phyloP scores from a whole-genome alignment of 1,139 yeast species.

The Nakaseomyces delphensis region DNA sequence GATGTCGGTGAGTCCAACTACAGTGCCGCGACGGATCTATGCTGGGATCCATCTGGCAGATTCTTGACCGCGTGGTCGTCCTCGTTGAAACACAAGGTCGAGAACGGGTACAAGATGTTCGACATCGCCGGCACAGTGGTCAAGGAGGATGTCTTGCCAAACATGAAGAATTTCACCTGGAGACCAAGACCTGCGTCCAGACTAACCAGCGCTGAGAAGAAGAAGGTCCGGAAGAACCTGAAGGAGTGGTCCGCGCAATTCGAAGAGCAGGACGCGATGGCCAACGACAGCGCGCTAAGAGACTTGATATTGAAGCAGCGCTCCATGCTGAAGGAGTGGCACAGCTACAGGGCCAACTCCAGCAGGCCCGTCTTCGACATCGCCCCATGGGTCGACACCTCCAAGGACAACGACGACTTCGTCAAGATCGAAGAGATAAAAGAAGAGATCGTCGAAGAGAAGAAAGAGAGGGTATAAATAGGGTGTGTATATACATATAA shows the following conservation, averaged over 20 bases:
- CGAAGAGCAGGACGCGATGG: slow-evolving; percentile 95
- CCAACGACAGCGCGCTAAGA: slow-evolving; percentile 86
- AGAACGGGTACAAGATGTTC: slow-evolving; percentile 83
- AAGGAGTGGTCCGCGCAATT: slow-evolving; percentile 86
- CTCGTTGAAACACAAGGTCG: slow-evolving; percentile 73
- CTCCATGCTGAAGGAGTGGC: slow-evolving; percentile 79
- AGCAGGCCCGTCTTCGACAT: slow-evolving; percentile 19
- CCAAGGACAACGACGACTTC: slow-evolving; percentile 32
- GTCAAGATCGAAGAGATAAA: slow-evolving; percentile 26
- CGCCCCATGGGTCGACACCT: slow-evolving; percentile 37
- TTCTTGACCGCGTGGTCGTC: slow-evolving; percentile 84
- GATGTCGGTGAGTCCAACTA: slow-evolving; percentile 56
- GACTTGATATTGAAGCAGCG: slow-evolving; percentile 84
- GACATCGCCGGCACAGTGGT: slow-evolving; percentile 74
- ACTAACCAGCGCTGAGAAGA: slow-evolving; percentile 63
- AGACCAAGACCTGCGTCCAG: slow-evolving; percentile 90
- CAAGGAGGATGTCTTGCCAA: slow-evolving; percentile 69
- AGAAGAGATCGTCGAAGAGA: slow-evolving; percentile 49
- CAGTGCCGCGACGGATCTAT: slow-evolving; percentile 72
- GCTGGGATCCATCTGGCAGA: slow-evolving; percentile 97
- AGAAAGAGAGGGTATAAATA: slow-evolving; percentile 59
- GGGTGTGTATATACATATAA: too few relatives aligned
- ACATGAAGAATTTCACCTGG: slow-evolving; percentile 88
- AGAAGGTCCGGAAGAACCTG: slow-evolving; percentile 84
- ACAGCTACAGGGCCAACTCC: slow-evolving; percentile 48